Conservation (phyloP, 805 yeast genomes). For the Candida pseudofarinosa region DNA sequence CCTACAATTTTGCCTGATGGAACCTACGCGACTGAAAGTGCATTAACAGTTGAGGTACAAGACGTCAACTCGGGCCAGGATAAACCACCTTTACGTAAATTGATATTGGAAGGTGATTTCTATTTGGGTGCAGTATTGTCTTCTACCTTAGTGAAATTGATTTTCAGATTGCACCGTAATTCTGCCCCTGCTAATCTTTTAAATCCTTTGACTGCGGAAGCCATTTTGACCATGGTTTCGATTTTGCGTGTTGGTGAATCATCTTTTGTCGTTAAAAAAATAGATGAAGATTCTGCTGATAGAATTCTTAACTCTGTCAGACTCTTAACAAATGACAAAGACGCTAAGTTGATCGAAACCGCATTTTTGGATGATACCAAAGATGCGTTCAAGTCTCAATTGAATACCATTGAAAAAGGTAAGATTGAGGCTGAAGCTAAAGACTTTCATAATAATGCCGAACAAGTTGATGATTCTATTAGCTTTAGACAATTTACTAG, state of each 20-base stretch:
- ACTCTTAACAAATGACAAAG: slow-evolving; percentile 65
- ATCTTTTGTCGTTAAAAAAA: slow-evolving; percentile 59
- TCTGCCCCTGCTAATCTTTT: slow-evolving; percentile 51
- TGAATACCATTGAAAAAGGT: slow-evolving; percentile 55
- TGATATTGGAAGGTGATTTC: slow-evolving; percentile 82
- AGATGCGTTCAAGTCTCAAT: slow-evolving; percentile 73
- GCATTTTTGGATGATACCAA: slow-evolving; percentile 88
- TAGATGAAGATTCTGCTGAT: slow-evolving; percentile 97
- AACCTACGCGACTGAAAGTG: slow-evolving; percentile 94
- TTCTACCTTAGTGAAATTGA: slow-evolving; percentile 83
- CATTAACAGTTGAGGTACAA: slow-evolving; percentile 50
- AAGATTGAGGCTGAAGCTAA: slow-evolving; percentile 54
- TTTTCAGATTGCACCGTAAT: slow-evolving; percentile 64
- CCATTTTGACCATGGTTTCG: slow-evolving; percentile 87
- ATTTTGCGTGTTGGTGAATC: slow-evolving; percentile 85
- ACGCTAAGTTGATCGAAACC: slow-evolving; percentile 46
- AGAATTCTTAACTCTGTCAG: slow-evolving; percentile 85
- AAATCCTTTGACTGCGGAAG: slow-evolving; percentile 92
- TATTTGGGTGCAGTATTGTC: slow-evolving; percentile 86
- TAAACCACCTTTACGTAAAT: slow-evolving; percentile 73
- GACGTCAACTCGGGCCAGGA: slow-evolving; percentile 31
- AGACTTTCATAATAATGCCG: slow-evolving; percentile 58
- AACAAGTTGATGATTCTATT: slow-evolving; percentile 75
- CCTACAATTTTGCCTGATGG: slow-evolving; percentile 97
- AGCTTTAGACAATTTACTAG: slow-evolving; percentile 73